Percentiles rank a stretch among this genome's conserved stretches.
Evolutionary conservation across 2,329 filamentous ascomycete genomes (phyloP).

Genomic region (Talaromyces amestolkiae): DNA sequence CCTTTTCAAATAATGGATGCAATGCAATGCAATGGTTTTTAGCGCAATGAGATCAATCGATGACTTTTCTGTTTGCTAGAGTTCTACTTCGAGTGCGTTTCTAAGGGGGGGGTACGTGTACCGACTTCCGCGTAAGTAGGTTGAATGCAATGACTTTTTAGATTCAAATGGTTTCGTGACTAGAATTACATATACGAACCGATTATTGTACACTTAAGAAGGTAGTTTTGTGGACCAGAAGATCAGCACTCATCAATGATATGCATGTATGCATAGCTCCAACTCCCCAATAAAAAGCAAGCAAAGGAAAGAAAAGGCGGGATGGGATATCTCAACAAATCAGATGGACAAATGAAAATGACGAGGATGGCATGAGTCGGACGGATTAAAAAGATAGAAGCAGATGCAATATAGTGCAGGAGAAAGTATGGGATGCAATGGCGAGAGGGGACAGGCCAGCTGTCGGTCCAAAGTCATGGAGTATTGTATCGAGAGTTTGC

Average conservation of each 20-base stretch:
- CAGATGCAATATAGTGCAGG: conserved; percentile 22
- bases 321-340: conserved; percentile 13
- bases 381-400: neutral
- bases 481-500: neutral
- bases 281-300: neutral
- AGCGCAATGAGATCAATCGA: conserved; percentile 8
- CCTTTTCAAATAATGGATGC: conserved; percentile 7
- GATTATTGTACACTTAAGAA: neutral
- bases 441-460: neutral
- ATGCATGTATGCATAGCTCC: neutral
- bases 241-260: neutral
- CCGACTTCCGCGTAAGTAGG: neutral
- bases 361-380: neutral
- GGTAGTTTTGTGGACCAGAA: neutral
- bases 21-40: conserved; percentile 7
- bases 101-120: neutral
- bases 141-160: neutral
- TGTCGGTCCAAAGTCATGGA: neutral
- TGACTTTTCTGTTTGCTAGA: neutral
- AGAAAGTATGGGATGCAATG: neutral
- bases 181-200: neutral
- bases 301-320: neutral
- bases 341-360: conserved; percentile 1
- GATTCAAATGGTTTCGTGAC: neutral
- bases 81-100: neutral